A percentile compares a stretch with the other conserved stretches of the same genome.
Conservation (phyloP, 169 alveolate species). For the Fabrea salina region DNA sequence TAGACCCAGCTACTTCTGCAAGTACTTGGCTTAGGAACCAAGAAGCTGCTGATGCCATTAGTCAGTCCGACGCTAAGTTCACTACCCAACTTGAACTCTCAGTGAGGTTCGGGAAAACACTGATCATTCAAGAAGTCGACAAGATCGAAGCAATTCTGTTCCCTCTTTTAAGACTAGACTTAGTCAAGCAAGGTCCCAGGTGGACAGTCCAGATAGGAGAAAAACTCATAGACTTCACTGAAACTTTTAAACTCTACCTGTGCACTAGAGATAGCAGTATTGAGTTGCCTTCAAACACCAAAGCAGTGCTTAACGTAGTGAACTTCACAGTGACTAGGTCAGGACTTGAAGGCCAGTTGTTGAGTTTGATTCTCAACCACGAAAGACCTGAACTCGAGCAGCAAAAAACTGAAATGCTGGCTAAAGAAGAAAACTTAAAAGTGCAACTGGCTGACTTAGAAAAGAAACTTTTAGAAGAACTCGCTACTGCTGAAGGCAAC, state of each 20-base stretch:
- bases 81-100: slow-evolving; percentile 85
- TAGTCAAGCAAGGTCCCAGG: slow-evolving; percentile 87
- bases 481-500: slow-evolving; percentile 86
- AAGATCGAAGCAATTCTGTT: slow-evolving; percentile 83
- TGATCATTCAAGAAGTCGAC: slow-evolving; percentile 86
- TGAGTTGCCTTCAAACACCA: slow-evolving; percentile 85
- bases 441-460: slow-evolving; percentile 81
- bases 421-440: slow-evolving; percentile 88
- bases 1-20: slow-evolving; percentile 90
- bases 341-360: slow-evolving; percentile 90
- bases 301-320: slow-evolving; percentile 77
- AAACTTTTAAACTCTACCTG: slow-evolving; percentile 79
- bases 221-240: slow-evolving; percentile 85
- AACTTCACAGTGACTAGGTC: slow-evolving; percentile 91
- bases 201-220: slow-evolving; percentile 89
- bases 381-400: slow-evolving; percentile 92
- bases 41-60: slow-evolving; percentile 57
- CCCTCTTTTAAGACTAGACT: slow-evolving; percentile 88
- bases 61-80: slow-evolving; percentile 80
- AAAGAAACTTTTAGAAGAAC: slow-evolving; percentile 81
- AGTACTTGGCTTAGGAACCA: slow-evolving; percentile 85
- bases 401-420: slow-evolving; percentile 81
- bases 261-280: slow-evolving; percentile 87
- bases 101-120: slow-evolving; percentile 88
- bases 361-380: slow-evolving; percentile 85